Evolutionary conservation across 306 rosid genomes (phyloP).

Genomic region (Ammopiptanthus mongolicus): DNA sequence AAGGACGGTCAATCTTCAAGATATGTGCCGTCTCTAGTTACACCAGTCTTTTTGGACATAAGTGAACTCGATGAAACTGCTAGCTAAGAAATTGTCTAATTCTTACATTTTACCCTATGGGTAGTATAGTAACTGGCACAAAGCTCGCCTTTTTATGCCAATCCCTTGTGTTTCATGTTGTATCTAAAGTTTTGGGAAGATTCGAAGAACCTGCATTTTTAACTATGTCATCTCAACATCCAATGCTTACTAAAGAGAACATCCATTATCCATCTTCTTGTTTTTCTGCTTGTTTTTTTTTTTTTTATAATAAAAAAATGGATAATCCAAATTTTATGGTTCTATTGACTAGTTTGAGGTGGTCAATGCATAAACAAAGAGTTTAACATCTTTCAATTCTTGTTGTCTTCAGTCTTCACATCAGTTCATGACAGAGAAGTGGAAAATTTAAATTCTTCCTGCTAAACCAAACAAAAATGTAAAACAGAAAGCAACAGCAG

Average conservation of each 20-base stretch:
- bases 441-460: background rate
- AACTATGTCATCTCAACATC: constrained; percentile 8
- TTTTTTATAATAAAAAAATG: background rate
- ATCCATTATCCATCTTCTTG: constrained; percentile 2
- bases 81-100: constrained; percentile 31
- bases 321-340: background rate
- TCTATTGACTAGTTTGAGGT: background rate
- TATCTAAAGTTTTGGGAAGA: constrained; percentile 30
- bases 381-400: background rate
- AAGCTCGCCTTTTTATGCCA: constrained; percentile 29
- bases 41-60: constrained; percentile 38
- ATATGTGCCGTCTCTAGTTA: constrained; percentile 28
- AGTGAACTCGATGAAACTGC: constrained; percentile 27
- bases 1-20: constrained; percentile 41
- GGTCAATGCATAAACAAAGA: background rate
- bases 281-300: background rate
- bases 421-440: background rate
- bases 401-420: background rate
- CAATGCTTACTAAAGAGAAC: constrained; percentile 11
- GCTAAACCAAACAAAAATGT: background rate
- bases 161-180: constrained; percentile 23
- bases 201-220: constrained; percentile 37
- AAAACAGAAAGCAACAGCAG: constrained; percentile 22
- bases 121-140: constrained; percentile 1
- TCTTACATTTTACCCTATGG: constrained; percentile 16